Conservation (phyloP, 1,284 basidiomycete species). For the Irpex rosettiformis region DNA sequence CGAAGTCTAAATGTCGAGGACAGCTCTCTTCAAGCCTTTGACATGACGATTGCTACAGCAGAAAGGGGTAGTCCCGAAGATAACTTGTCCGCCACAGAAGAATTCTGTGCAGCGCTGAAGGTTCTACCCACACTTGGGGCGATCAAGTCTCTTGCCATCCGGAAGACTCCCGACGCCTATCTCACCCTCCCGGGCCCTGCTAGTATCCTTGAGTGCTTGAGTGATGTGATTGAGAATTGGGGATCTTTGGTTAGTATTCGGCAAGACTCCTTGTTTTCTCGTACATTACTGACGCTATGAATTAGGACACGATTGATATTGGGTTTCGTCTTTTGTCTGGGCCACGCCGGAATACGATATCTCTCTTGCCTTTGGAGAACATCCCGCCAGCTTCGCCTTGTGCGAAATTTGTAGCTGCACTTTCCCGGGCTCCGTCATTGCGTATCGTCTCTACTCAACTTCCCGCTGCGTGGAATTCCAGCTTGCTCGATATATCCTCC, state of each 20-base stretch:
- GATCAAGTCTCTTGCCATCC: conserved; percentile 43
- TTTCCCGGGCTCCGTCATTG: conserved; percentile 24
- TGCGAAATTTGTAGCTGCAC: conserved; percentile 21
- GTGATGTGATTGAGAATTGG: conserved; percentile 41
- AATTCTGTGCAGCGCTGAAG: conserved; percentile 38
- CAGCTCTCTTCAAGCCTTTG: conserved; percentile 16
- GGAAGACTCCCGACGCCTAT: conserved; percentile 43
- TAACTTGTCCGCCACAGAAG: conserved; percentile 13
- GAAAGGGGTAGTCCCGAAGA: conserved; percentile 4
- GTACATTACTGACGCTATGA: conserved; percentile 4
- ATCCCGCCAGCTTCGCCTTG: conserved; percentile 16
- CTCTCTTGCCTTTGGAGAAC: conserved; percentile 29
- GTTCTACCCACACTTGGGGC: conserved; percentile 19
- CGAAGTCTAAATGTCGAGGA: conserved; percentile 43
- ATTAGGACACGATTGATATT: conserved; percentile 43
- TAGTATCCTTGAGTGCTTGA: conserved; percentile 41
- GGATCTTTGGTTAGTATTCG: conserved; percentile 39
- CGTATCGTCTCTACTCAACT: conserved; percentile 25
- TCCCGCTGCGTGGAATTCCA: conserved; percentile 28
- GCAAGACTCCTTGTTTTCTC: conserved; percentile 11
- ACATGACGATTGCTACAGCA: conserved; percentile 8
- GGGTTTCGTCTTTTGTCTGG: conserved; percentile 33
- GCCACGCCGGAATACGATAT: neutral
- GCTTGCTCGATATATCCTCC: conserved; percentile 27
- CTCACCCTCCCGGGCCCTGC: conserved; percentile 45